Evolutionary conservation across 1,139 yeast genomes (phyloP), one percentile per base, ranked within the genome.

Genomic region (Suhomyces ambrosiae): DNA sequence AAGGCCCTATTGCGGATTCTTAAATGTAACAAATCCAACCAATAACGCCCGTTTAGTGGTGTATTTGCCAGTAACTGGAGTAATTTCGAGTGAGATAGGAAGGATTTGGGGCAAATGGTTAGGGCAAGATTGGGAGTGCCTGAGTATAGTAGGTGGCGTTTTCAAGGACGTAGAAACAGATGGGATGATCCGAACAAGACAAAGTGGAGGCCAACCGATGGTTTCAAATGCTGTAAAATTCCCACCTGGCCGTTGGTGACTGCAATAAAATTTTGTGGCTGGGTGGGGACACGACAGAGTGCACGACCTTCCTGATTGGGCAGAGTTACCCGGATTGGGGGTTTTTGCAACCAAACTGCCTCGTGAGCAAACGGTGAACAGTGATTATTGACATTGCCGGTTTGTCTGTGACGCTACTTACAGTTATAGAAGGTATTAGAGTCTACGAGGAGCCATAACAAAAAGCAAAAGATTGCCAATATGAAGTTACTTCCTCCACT

Each of bases 241-340:
- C 42, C 41, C 36, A 35, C 35, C 42, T 38, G 38, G 34, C 42
- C 36, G 42, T 38, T 35, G 42, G 43, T 40, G 43, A 40, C 43
- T 40, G 43, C 43, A 40, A 40, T 40, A 40, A 40, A 40, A 40
- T 35, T 40, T 40, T 40, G 42, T 38, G 42, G 36, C 42, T 35
- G 28, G 38, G 38, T 32, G 30, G 30, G n/a, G 21, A 26, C 42
- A 38, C 42, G 42, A 34, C 36, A 22, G 10, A 27, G 11, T 31
- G 35, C 41, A 38, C 41, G 41, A 38, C 37, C 35, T 35, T 19
- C 42, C 37, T 14, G 22, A 34, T 33, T 29, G 16, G 38, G 38
- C 32, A 8, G n/a, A 12, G 34, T 38, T 35, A 38, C 42, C 42
- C 42, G 38, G 38, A 17, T 11, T 4, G 7, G 9, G 7, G 7